Evolutionary conservation across 78 protist species (phyloP).

Genomic region (Kipferlia bialata): DNA sequence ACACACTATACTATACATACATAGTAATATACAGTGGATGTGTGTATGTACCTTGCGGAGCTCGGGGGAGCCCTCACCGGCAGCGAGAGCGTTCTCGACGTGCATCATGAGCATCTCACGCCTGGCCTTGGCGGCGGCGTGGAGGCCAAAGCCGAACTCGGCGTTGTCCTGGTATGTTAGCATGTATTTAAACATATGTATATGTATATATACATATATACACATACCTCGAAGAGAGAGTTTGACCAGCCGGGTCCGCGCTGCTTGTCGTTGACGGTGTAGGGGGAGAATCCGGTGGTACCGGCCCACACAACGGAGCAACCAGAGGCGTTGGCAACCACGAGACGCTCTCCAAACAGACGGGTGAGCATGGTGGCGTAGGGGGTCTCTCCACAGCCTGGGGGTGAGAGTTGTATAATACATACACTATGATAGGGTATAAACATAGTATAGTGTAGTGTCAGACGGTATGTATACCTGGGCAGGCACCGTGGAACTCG

Average conservation of each 20-base stretch:
- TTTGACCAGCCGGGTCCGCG: slow-evolving; percentile 26
- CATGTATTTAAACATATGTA: too few relatives aligned
- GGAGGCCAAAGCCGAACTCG: slow-evolving; percentile 28
- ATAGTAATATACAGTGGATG: too few relatives aligned
- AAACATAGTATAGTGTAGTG: too few relatives aligned
- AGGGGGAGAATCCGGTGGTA: slow-evolving; percentile 15
- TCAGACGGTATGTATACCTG: too few relatives aligned
- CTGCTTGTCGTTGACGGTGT: slow-evolving; percentile 3
- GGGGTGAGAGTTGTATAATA: too few relatives aligned
- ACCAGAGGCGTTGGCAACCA: slow-evolving; percentile 36
- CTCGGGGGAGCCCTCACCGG: background rate
- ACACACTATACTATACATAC: too few relatives aligned
- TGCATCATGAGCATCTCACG: slow-evolving; percentile 13
- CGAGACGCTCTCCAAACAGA: slow-evolving; percentile 17
- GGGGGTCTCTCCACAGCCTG: slow-evolving; percentile 28
- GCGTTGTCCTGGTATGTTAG: too few relatives aligned
- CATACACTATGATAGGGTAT: too few relatives aligned
- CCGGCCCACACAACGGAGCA: slow-evolving; percentile 37
- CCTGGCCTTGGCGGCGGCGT: background rate
- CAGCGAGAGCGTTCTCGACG: slow-evolving; percentile 5
- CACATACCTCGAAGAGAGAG: slow-evolving; percentile 39
- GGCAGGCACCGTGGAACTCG: slow-evolving; percentile 62
- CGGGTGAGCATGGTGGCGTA: background rate
- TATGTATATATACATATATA: too few relatives aligned
- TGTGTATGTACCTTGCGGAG: too few relatives aligned